These are phyloP conservation scores for Capsicum baccatum DNA, from an alignment of 257 asterid species.

Conservation along the genomic window DNA sequence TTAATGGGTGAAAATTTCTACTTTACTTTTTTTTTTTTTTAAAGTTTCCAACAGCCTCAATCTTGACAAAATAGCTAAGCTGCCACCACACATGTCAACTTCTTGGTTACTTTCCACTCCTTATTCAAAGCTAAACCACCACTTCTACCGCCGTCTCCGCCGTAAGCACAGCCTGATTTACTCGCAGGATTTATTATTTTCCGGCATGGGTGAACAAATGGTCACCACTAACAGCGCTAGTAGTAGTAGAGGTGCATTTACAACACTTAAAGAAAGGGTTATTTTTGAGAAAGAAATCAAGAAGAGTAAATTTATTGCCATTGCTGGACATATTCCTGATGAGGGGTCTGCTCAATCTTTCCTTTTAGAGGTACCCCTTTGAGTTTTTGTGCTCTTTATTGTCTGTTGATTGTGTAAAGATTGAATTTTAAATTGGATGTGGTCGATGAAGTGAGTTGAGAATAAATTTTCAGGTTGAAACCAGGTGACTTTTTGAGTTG, in stretches of 20 bases:
- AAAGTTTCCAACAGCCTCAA: too few relatives aligned
- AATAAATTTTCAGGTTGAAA: too few relatives aligned
- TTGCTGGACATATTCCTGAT: constrained; percentile 74
- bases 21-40: too few relatives aligned
- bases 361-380: constrained; percentile 65
- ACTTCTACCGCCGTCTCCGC: not conserved
- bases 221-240: constrained; percentile 38
- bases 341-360: constrained; percentile 72
- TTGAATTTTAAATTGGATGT: not conserved
- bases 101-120: too few relatives aligned
- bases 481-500: too few relatives aligned
- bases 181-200: constrained; percentile 21
- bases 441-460: too few relatives aligned
- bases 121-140: too few relatives aligned
- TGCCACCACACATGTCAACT: too few relatives aligned
- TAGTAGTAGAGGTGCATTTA: constrained; percentile 57
- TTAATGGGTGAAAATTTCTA: too few relatives aligned
- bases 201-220: constrained; percentile 42
- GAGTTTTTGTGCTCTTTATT: not conserved
- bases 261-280: constrained; percentile 68
- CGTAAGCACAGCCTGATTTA: constrained; percentile 3
- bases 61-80: too few relatives aligned
- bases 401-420: not conserved
- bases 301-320: constrained; percentile 89
- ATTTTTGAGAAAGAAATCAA: constrained; percentile 70